Conservation (phyloP, 352 stramenopile genomes). For the Globisporangium nodosum region DNA sequence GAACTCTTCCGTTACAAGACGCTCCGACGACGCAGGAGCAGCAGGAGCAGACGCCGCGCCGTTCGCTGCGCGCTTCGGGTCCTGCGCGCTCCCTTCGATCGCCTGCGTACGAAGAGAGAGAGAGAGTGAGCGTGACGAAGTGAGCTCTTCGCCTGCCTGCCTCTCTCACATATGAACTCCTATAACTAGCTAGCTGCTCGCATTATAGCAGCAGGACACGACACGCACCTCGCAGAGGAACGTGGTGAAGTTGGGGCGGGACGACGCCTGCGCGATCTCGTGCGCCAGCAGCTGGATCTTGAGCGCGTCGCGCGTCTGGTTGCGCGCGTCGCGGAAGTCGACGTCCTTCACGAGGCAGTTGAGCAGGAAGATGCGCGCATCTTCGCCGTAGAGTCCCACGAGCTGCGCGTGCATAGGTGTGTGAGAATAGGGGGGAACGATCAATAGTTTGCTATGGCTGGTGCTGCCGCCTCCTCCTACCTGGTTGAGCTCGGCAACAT, state of each 20-base stretch:
- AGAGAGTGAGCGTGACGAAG: not conserved
- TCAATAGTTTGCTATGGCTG: not conserved
- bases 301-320: slow-evolving; percentile 79
- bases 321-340: slow-evolving; percentile 82
- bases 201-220: not conserved
- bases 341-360: slow-evolving; percentile 90
- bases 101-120: slow-evolving; percentile 20
- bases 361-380: slow-evolving; percentile 88
- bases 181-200: too few relatives aligned
- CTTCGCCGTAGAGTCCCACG: slow-evolving; percentile 89
- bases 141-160: not conserved
- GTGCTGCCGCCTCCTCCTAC: slow-evolving; percentile 15
- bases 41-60: slow-evolving; percentile 5
- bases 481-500: slow-evolving; percentile 91
- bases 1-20: slow-evolving; percentile 75
- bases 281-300: slow-evolving; percentile 89
- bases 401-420: slow-evolving; percentile 35
- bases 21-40: slow-evolving; percentile 8
- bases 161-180: not conserved
- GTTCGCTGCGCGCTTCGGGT: slow-evolving; percentile 21
- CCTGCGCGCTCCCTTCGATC: slow-evolving; percentile 57
- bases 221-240: slow-evolving; percentile 75
- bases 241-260: slow-evolving; percentile 87
- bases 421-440: not conserved
- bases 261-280: slow-evolving; percentile 86